These are phyloP conservation scores for Meyerozyma guilliermondii DNA, from an alignment of 1,139 yeast genomes.

Conservation along the genomic window DNA sequence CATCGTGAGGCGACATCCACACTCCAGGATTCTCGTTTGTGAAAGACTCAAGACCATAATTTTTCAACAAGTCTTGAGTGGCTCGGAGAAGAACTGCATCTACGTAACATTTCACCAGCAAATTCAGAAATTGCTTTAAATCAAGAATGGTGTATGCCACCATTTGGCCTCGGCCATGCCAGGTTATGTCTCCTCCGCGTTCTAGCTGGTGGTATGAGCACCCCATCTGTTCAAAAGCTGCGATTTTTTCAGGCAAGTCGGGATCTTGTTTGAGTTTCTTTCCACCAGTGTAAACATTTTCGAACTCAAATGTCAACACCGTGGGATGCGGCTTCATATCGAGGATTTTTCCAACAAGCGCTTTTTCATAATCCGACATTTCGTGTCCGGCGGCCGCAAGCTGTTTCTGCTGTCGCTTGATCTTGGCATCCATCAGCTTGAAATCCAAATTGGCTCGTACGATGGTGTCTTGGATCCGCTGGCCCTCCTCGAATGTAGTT, in stretches of 20 bases:
- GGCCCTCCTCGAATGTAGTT: constrained; percentile 55
- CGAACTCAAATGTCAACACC: constrained; percentile 73
- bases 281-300: constrained; percentile 87
- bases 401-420: constrained; percentile 32
- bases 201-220: constrained; percentile 62
- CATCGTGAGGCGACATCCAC: constrained; percentile 50
- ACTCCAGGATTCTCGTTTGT: constrained; percentile 79
- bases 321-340: constrained; percentile 58
- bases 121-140: constrained; percentile 50
- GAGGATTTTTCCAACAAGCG: constrained; percentile 37
- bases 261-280: constrained; percentile 60
- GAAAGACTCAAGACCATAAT: constrained; percentile 38
- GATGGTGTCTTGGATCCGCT: constrained; percentile 54
- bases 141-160: constrained; percentile 84
- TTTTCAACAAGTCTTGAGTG: constrained; percentile 49
- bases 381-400: constrained; percentile 36
- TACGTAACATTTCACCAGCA: constrained; percentile 75
- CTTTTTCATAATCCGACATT: constrained; percentile 43
- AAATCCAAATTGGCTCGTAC: constrained; percentile 59
- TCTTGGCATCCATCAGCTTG: constrained; percentile 51
- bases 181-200: constrained; percentile 96
- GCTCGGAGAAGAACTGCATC: constrained; percentile 60
- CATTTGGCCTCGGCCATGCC: constrained; percentile 94
- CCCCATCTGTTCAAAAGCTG: constrained; percentile 36
- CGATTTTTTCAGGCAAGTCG: constrained; percentile 25